These are phyloP conservation scores for Dichomitus squalens DNA, from an alignment of 1,284 basidiomycete genomes.

Conservation along the genomic window DNA sequence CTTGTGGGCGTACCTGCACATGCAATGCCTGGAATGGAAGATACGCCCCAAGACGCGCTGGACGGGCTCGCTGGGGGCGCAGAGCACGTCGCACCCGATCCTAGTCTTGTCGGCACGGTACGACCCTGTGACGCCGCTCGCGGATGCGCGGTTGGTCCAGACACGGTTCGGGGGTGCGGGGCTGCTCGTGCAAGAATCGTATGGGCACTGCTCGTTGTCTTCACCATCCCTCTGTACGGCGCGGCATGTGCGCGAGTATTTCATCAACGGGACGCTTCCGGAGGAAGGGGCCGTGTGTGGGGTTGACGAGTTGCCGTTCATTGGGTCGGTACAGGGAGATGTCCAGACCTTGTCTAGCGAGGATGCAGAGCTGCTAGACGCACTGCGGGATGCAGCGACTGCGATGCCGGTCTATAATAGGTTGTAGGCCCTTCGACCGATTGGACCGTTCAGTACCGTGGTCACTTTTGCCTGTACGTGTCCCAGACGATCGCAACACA, in stretches of 20 bases:
- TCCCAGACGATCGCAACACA: too few relatives aligned
- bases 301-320: slow-evolving; percentile 22
- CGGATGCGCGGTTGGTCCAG: slow-evolving; percentile 13
- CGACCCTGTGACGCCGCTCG: slow-evolving; percentile 21
- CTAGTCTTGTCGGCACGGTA: slow-evolving; percentile 14
- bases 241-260: slow-evolving; percentile 42
- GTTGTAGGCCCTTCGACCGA: not conserved
- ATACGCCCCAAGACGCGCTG: slow-evolving; percentile 17
- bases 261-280: slow-evolving; percentile 43
- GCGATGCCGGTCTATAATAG: not conserved
- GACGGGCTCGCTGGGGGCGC: slow-evolving; percentile 18
- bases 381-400: not conserved
- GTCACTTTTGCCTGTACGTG: too few relatives aligned
- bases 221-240: slow-evolving; percentile 46
- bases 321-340: not conserved
- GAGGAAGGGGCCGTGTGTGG: slow-evolving; percentile 42
- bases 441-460: too few relatives aligned
- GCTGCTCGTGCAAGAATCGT: slow-evolving; percentile 20
- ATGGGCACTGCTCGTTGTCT: slow-evolving; percentile 43
- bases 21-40: slow-evolving; percentile 18
- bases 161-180: slow-evolving; percentile 15
- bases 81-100: slow-evolving; percentile 30
- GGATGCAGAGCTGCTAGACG: slow-evolving; percentile 16
- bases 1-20: slow-evolving; percentile 24
- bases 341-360: slow-evolving; percentile 5